Evolutionary conservation across 139 green algal genomes (phyloP), one percentile per base, ranked within the genome.

Genomic region (Trebouxia sp.): DNA sequence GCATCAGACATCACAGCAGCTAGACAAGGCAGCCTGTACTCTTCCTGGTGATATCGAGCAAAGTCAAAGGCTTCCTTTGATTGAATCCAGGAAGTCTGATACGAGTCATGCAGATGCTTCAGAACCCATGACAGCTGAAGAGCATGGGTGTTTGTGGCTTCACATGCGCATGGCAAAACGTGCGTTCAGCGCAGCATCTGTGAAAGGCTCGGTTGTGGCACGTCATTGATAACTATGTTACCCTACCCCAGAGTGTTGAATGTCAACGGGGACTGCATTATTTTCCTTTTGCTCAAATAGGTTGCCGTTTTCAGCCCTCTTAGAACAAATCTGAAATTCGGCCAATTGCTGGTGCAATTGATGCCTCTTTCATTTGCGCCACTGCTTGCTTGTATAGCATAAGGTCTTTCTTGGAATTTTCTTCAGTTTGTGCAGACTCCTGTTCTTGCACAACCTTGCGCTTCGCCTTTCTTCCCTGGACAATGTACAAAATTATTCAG

Each of bases 271-370:
- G 47, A 53, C 47, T 53, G 15, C 47, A 53, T 42, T n/a, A n/a
- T n/a, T n/a, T n/a, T n/a, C n/a, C n/a, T n/a, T n/a, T n/a, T n/a
- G n/a, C n/a, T n/a, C n/a, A n/a, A n/a, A n/a, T n/a, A n/a, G n/a
- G n/a, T n/a, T n/a, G n/a, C n/a, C n/a, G 11, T 30, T 35, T 45
- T 72, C 62, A 72, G 32, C 28, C 28, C 15, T 72, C 62, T 10
- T 43, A 45, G 32, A 72, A 72, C 62, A 72, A 43, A 35, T 72
- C 62, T 30, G 62, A 45, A 14, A 72, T 72, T 32, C 62, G 62
- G 32, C 62, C 62, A 72, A 72, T n/a, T 20, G 42, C 35, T 45
- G 62, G 62, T 35, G 11, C 28, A 1, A 30, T 5, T 45, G 62
- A 43, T 24, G 30, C 30, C 28, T 69, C 24, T n/a, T 72, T 72